phyloP scores from a whole-genome alignment of 805 yeast species.

The Torulaspora quercuum region DNA sequence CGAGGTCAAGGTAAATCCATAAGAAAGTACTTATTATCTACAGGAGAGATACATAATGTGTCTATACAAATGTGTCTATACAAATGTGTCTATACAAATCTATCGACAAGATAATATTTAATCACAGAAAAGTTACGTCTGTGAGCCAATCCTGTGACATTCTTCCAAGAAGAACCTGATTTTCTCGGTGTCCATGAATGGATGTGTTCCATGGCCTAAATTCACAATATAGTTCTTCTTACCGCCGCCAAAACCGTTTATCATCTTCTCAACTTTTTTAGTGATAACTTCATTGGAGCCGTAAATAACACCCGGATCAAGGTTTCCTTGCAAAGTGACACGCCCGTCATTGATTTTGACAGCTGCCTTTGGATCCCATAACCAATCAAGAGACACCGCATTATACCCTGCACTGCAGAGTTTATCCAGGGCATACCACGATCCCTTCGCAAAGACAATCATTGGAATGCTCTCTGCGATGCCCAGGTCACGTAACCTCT shows the following conservation, averaged over 20 bases:
- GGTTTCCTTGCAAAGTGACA: conserved; percentile 86
- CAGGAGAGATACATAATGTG: no score
- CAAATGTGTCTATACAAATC: no score
- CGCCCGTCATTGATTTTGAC: conserved; percentile 69
- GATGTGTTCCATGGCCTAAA: conserved; percentile 98
- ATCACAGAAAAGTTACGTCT: no score
- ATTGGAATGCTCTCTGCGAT: conserved; percentile 71
- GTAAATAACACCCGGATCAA: conserved; percentile 93
- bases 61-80: no score
- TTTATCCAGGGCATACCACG: conserved; percentile 93
- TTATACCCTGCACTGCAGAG: conserved; percentile 79
- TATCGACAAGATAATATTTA: no score
- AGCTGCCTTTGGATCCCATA: conserved; percentile 80
- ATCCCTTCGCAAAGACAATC: conserved; percentile 90
- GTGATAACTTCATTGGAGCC: conserved; percentile 82
- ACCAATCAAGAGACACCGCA: conserved; percentile 92
- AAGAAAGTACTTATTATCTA: neutral
- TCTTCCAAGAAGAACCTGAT: conserved; percentile 81
- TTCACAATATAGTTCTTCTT: conserved; percentile 87
- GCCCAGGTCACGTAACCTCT: conserved; percentile 68
- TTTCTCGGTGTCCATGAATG: conserved; percentile 92
- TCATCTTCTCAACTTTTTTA: conserved; percentile 80
- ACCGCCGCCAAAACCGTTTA: conserved; percentile 89
- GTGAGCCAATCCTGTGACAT: conserved; percentile 73
- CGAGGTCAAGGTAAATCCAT: neutral